These are phyloP conservation scores for Berkeleyomyces basicola DNA, from an alignment of 2,329 filamentous ascomycete species.

Conservation along the genomic window DNA sequence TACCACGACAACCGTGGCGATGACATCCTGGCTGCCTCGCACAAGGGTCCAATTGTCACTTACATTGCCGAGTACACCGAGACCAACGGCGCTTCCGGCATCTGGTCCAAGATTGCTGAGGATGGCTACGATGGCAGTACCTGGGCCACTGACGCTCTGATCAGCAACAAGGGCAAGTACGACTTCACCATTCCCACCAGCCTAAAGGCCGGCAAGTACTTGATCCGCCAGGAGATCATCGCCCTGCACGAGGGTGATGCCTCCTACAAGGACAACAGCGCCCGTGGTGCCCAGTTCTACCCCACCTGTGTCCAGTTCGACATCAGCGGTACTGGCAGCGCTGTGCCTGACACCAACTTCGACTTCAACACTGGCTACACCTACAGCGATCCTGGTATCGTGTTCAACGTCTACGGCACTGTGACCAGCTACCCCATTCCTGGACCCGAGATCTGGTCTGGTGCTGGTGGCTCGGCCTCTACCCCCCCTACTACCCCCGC, in stretches of 20 bases:
- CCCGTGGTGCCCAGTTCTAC: constrained; percentile 32
- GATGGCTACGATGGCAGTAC: constrained; percentile 23
- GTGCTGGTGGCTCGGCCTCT: background rate
- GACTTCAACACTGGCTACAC: constrained; percentile 39
- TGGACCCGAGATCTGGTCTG: constrained; percentile 22
- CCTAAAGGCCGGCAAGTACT: constrained; percentile 34
- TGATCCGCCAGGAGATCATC: constrained; percentile 39
- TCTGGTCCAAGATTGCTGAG: constrained; percentile 33
- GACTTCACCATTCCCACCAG: constrained; percentile 29
- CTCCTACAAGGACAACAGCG: constrained; percentile 21
- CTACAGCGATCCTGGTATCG: constrained; percentile 38
- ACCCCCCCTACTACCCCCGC: background rate
- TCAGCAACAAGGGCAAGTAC: constrained; percentile 31
- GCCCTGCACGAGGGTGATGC: constrained; percentile 31
- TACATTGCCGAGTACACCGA: constrained; percentile 31
- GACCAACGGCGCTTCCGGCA: constrained; percentile 29
- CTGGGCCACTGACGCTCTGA: constrained; percentile 30
- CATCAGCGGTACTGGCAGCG: constrained; percentile 27
- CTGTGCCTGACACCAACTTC: constrained; percentile 26
- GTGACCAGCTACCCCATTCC: constrained; percentile 21
- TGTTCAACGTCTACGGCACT: constrained; percentile 38
- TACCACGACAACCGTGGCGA: constrained; percentile 32
- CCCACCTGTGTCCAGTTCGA: constrained; percentile 34
- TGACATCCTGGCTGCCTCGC: constrained; percentile 36
- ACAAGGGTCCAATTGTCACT: constrained; percentile 36